phyloP scores from a whole-genome alignment of 331 rosid species.

The Saraca asoca region DNA sequence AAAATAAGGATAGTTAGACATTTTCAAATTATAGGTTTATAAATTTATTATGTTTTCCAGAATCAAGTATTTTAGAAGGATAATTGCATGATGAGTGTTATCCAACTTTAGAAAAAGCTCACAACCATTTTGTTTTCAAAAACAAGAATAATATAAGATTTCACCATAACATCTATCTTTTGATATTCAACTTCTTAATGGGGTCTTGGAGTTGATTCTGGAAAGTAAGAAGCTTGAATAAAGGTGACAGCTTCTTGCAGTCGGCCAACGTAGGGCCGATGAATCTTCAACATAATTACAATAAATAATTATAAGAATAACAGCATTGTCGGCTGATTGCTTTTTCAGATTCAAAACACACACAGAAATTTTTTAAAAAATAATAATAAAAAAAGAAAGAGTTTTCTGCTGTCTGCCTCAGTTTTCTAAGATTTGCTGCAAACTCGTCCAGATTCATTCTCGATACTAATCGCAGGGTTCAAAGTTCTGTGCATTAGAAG shows the following conservation, averaged over 20 bases:
- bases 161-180: slow-evolving; percentile 8
- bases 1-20: too few relatives aligned
- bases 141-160: not conserved
- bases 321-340: slow-evolving; percentile 4
- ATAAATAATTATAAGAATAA: not conserved
- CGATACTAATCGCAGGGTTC: too few relatives aligned
- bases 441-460: too few relatives aligned
- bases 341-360: not conserved
- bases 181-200: not conserved
- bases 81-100: too few relatives aligned
- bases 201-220: slow-evolving; percentile 17
- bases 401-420: not conserved
- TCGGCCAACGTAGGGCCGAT: slow-evolving; percentile 1
- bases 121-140: too few relatives aligned
- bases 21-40: too few relatives aligned
- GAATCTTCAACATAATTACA: not conserved
- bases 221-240: not conserved
- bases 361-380: too few relatives aligned
- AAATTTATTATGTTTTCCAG: too few relatives aligned
- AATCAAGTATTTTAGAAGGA: too few relatives aligned
- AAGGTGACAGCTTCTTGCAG: not conserved
- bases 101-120: too few relatives aligned
- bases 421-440: not conserved
- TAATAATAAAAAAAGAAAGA: not conserved
- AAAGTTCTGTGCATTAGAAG: too few relatives aligned